Conservation (phyloP, 768 basidiomycete species). For the Omphalotus guepiniiformis region DNA sequence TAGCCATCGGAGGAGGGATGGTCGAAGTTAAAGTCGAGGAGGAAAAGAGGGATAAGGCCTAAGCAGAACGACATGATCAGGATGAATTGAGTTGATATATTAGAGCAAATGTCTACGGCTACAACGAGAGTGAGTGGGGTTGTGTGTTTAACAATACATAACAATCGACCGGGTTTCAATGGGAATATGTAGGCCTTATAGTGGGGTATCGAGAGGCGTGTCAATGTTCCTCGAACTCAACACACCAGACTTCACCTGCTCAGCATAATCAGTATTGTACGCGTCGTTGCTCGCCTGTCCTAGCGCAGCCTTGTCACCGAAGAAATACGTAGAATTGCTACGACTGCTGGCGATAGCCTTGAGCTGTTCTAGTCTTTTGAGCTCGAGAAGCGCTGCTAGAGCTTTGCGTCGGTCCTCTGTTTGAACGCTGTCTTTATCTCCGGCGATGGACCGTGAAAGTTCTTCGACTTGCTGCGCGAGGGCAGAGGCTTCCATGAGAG, state of each 20-base stretch:
- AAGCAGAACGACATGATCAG: no score
- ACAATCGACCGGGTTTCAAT: background rate
- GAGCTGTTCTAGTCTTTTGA: conserved; percentile 49
- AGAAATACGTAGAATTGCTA: conserved; percentile 56
- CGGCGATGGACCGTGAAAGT: conserved; percentile 30
- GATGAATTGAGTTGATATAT: background rate
- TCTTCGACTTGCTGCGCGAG: conserved; percentile 49
- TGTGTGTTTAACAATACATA: background rate
- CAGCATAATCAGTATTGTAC: conserved; percentile 46
- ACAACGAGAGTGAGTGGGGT: background rate
- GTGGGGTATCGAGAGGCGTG: background rate
- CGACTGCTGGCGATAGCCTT: conserved; percentile 45
- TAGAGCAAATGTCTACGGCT: background rate
- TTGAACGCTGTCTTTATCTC: conserved; percentile 19
- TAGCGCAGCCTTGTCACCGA: conserved; percentile 34
- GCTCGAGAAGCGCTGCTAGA: conserved; percentile 39
- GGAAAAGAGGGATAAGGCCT: no score
- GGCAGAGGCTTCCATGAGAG: conserved; percentile 42
- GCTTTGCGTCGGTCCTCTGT: conserved; percentile 35
- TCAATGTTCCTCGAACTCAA: background rate
- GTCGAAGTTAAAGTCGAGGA: no score
- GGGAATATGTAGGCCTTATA: background rate
- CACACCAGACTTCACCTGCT: conserved; percentile 36
- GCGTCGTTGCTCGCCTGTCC: conserved; percentile 30
- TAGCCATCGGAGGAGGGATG: no score